A percentile compares a stretch with the other conserved stretches of the same genome.
Conservation (phyloP, 2,329 filamentous ascomycete species). For the Hypoxylon sp. region DNA sequence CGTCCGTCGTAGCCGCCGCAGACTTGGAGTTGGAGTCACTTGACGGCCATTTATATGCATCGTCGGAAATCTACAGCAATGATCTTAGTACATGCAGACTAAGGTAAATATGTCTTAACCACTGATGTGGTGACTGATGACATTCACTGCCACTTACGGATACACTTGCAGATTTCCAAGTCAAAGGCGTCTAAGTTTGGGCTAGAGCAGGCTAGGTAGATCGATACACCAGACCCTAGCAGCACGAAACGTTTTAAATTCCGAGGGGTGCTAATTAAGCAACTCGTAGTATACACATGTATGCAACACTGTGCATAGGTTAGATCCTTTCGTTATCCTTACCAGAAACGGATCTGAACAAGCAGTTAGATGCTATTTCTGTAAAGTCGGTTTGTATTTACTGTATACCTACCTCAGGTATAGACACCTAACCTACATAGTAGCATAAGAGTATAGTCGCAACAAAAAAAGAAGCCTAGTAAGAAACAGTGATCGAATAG, state of each 20-base stretch:
- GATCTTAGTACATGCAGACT: neutral
- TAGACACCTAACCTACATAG: neutral
- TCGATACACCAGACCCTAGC: constrained; percentile 41
- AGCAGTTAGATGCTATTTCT: neutral
- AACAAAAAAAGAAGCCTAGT: neutral
- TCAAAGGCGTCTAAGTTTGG: constrained; percentile 22
- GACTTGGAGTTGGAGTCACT: constrained; percentile 2
- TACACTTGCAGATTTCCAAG: constrained; percentile 27
- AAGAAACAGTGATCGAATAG: neutral
- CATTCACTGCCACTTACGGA: constrained; percentile 31
- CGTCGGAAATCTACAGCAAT: constrained; percentile 6
- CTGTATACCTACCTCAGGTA: neutral
- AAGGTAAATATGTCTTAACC: neutral
- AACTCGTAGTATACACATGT: too few species aligned
- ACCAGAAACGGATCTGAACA: neutral
- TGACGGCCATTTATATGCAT: constrained; percentile 16
- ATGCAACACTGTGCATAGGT: constrained; percentile 30
- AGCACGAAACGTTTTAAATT: constrained; percentile 42
- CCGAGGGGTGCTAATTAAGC: constrained; percentile 33
- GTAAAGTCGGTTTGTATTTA: neutral
- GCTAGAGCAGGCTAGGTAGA: constrained; percentile 31
- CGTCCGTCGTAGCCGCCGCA: constrained; percentile 25
- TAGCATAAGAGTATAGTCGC: neutral
- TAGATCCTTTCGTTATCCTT: neutral
- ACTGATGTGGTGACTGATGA: constrained; percentile 9